These are phyloP conservation scores for Salix purpurea DNA, from an alignment of 345 rosid genomes.

Conservation along the genomic window DNA sequence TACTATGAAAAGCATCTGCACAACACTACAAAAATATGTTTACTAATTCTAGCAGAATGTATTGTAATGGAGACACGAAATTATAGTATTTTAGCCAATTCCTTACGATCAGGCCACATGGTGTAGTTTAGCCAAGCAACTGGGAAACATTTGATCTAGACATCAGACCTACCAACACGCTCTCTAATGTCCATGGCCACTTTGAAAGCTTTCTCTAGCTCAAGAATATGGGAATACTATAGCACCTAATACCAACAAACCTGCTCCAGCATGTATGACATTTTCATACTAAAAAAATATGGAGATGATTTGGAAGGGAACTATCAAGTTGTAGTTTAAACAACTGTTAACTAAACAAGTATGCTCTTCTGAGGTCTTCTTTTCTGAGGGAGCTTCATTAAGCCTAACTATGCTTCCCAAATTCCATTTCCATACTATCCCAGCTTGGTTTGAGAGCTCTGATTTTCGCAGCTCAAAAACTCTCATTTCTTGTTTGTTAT, in stretches of 20 bases:
- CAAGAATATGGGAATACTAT: background rate
- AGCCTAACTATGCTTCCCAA: background rate
- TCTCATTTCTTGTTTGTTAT: too few relatives aligned
- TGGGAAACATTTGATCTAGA: background rate
- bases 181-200: background rate
- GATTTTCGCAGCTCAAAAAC: background rate
- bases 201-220: conserved; percentile 2
- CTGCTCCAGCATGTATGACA: background rate
- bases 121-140: background rate
- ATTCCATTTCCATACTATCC: background rate
- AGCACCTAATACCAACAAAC: background rate
- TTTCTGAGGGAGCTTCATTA: background rate
- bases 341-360: background rate
- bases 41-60: too few relatives aligned
- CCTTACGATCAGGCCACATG: background rate
- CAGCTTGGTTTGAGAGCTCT: background rate
- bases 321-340: background rate
- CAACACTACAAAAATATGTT: background rate
- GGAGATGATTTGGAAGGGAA: background rate
- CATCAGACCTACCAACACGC: background rate
- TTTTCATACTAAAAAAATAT: background rate
- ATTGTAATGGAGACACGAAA: too few relatives aligned
- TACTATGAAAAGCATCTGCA: background rate
- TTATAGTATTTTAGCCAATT: too few relatives aligned
- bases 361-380: too few relatives aligned